phyloP scores from a whole-genome alignment of 2,329 filamentous ascomycete species.

The Ophiosphaerella narmari region DNA sequence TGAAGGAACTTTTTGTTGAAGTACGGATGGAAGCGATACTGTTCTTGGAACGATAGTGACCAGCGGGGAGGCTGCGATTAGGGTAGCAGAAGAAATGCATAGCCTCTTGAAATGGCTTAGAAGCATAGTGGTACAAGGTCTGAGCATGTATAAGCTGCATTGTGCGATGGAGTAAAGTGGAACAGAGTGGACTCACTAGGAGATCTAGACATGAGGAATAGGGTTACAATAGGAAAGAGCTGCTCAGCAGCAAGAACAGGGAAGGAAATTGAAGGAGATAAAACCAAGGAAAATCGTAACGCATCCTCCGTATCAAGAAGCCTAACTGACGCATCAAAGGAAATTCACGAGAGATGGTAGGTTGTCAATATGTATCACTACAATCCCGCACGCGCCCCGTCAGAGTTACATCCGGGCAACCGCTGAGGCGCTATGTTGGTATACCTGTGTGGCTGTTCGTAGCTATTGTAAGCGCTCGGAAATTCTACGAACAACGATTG shows the following conservation, averaged over 20 bases:
- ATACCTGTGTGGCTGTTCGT: slow-evolving; percentile 31
- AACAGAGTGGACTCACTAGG: slow-evolving; percentile 33
- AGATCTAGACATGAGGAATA: slow-evolving; percentile 41
- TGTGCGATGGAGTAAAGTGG: slow-evolving; percentile 13
- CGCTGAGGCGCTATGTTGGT: slow-evolving; percentile 43
- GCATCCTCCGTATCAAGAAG: slow-evolving; percentile 41
- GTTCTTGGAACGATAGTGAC: slow-evolving; percentile 26
- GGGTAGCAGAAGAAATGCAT: slow-evolving; percentile 42
- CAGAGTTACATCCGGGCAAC: slow-evolving; percentile 37
- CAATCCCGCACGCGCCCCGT: slow-evolving; percentile 34
- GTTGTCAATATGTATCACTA: slow-evolving; percentile 43
- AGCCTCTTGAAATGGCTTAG: slow-evolving; percentile 43
- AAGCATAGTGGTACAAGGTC: slow-evolving; percentile 47
- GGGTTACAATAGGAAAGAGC: slow-evolving; percentile 29
- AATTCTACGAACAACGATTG: slow-evolving; percentile 20
- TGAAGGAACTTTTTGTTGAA: slow-evolving; percentile 39
- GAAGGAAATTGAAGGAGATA: slow-evolving; percentile 43
- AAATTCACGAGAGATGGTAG: slow-evolving; percentile 31
- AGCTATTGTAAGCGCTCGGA: slow-evolving; percentile 42
- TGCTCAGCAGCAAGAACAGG: slow-evolving; percentile 41
- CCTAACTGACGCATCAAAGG: slow-evolving; percentile 33
- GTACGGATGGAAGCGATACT: slow-evolving; percentile 29
- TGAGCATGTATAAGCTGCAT: slow-evolving; percentile 38
- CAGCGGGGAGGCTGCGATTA: slow-evolving; percentile 41
- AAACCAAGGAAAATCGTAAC: slow-evolving; percentile 44